These are phyloP conservation scores for Craspedostauros australis DNA, from an alignment of 108 stramenopile species.

Conservation along the genomic window DNA sequence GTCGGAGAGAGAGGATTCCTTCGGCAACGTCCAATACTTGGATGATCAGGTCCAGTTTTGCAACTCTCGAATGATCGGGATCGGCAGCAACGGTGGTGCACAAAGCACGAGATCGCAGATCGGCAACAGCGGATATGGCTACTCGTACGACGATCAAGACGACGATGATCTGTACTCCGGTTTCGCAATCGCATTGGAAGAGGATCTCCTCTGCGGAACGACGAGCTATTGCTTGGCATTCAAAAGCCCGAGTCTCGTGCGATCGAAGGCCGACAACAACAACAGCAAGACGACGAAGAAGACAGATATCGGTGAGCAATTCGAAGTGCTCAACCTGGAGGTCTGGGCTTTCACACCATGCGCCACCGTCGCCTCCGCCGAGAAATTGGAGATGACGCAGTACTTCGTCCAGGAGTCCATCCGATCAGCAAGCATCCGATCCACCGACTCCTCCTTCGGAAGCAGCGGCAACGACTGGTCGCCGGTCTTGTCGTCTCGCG, in stretches of 20 bases:
- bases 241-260: conserved; percentile 51
- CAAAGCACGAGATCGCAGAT: too few species aligned
- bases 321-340: conserved; percentile 68
- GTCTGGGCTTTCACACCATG: conserved; percentile 81
- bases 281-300: too few species aligned
- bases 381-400: conserved; percentile 65
- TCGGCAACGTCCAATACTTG: too few species aligned
- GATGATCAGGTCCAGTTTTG: too few species aligned
- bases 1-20: conserved; percentile 38
- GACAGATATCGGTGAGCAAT: conserved; percentile 50
- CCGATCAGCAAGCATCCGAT: conserved; percentile 9
- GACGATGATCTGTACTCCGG: conserved; percentile 25
- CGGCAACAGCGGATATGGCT: conserved; percentile 4
- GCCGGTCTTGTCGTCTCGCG: conserved; percentile 13
- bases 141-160: background rate
- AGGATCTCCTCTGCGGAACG: conserved; percentile 60
- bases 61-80: conserved; percentile 50
- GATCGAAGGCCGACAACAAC: background rate
- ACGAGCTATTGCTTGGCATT: conserved; percentile 64
- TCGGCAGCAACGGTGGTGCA: too few species aligned
- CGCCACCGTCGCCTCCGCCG: conserved; percentile 39
- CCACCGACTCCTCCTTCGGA: background rate
- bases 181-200: conserved; percentile 67
- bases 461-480: background rate
- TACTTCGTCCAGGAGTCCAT: conserved; percentile 45